Base-by-base conservation (phyloP, 2,329 filamentous ascomycete genomes). In the Clarireedia sp. region DNA sequence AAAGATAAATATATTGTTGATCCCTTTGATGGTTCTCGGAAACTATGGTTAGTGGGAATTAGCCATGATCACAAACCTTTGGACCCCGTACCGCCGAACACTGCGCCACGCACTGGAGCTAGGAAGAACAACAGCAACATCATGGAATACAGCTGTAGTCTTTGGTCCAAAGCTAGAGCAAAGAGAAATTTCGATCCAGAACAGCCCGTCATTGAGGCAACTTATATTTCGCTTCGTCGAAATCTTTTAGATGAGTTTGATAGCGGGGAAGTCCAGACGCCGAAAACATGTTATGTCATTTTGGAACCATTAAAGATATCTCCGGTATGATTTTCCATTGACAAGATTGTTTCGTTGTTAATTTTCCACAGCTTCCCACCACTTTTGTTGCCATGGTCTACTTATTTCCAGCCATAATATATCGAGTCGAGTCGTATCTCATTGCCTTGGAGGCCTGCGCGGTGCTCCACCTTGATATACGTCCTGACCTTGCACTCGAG, bases 161-260 rank as follows among this genome's bases (percentile, higher is more conserved):
- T 91, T 17, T 92, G 81, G 71, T 75, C 77, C 5, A 86, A 83
- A 21, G 72, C 82, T 58, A 75, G 81, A 54, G 61, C 71, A 17
- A 74, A 72, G 38, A 68, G 78, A 54, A 66, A 66, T 0, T 87
- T 86, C 72, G 75, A 81, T 36, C 75, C 80, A 38, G 73, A 86
- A n/a, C 89, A 97, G 63, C 88, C 90, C 1, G 94, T 99, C 0
- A 72, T 95, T 5, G 78, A 86, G 63, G 90, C 86, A 0, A 81
- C 92, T 60, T 74, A 86, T 47, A 78, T 95, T 24, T 76, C 86
- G 1, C 77, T 90, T 36, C 83, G 90, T n/a, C 82, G 90, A 29
- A 96, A 97, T 67, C 78, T 94, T 36, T 76, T 97, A 1, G 89
- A 92, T 56, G 82, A 85, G 61, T 80, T 78, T 3, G 76, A 80